Percentiles rank a stretch among this genome's conserved stretches.
These are phyloP conservation scores for Biancaea sappan DNA, from an alignment of 306 rosid species.

Conservation along the genomic window DNA sequence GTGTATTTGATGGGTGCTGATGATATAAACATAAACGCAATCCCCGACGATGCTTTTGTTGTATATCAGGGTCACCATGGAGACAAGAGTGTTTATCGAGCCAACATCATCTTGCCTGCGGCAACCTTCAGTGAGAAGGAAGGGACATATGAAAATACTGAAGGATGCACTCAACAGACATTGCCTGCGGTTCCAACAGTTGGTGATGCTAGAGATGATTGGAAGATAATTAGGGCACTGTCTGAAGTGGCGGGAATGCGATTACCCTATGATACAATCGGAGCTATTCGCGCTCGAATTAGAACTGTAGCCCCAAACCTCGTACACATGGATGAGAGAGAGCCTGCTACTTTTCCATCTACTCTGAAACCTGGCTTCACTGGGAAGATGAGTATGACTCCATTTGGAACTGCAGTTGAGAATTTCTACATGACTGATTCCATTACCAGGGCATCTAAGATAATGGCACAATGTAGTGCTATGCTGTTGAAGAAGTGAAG, in stretches of 20 bases:
- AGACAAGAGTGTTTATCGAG: conserved; percentile 83
- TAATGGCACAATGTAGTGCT: conserved; percentile 98
- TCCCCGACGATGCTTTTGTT: conserved; percentile 85
- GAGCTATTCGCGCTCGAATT: conserved; percentile 63
- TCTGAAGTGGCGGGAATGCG: conserved; percentile 82
- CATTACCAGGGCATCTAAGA: conserved; percentile 96
- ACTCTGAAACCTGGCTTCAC: conserved; percentile 62
- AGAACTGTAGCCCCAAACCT: conserved; percentile 88
- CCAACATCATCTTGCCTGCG: conserved; percentile 83
- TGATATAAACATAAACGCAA: conserved; percentile 66
- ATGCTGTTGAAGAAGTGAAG: conserved; percentile 72
- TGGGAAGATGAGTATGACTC: conserved; percentile 50
- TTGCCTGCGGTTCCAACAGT: conserved; percentile 97
- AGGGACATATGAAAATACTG: conserved; percentile 87
- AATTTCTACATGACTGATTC: conserved; percentile 97
- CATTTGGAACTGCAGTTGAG: conserved; percentile 68
- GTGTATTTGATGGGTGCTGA: conserved; percentile 97
- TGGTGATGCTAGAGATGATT: conserved; percentile 96
- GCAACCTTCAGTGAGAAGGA: conserved; percentile 97
- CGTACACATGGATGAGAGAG: conserved; percentile 70
- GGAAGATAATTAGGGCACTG: conserved; percentile 93
- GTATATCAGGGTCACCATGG: conserved; percentile 99
- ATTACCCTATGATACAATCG: conserved; percentile 76
- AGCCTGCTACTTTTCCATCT: conserved; percentile 73
- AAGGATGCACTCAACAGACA: conserved; percentile 91